Percentiles rank a stretch among this genome's conserved stretches.
These are phyloP conservation scores for Urtica urens DNA, from an alignment of 306 rosid genomes.

Conservation along the genomic window DNA sequence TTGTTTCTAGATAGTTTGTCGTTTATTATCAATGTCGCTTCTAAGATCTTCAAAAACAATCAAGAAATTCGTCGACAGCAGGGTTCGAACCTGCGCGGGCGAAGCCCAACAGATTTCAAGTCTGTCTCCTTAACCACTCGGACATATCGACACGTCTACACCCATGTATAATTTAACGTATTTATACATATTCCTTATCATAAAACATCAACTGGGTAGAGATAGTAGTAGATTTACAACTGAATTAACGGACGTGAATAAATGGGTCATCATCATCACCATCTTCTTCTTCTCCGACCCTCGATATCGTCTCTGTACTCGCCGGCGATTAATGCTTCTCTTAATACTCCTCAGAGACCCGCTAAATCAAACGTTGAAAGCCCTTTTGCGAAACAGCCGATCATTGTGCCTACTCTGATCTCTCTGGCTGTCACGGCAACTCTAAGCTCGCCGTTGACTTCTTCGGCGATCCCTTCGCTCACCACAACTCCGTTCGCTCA, in stretches of 20 bases:
- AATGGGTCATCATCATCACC: conserved; percentile 17
- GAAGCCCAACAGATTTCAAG: conserved; percentile 54
- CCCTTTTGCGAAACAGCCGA: conserved; percentile 17
- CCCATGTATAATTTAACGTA: no score
- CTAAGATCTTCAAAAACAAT: background rate
- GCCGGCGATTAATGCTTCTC: conserved; percentile 11
- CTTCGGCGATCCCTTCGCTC: conserved; percentile 72
- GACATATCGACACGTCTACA: conserved; percentile 31
- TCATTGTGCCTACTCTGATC: conserved; percentile 37
- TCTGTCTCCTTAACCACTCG: conserved; percentile 59
- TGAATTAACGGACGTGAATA: conserved; percentile 29
- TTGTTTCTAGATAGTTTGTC: background rate
- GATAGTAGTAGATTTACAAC: conserved; percentile 1
- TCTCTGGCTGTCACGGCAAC: conserved; percentile 53
- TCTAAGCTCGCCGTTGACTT: conserved; percentile 52
- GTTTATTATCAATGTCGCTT: background rate
- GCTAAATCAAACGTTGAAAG: conserved; percentile 16
- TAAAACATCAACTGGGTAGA: no score
- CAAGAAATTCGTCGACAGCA: conserved; percentile 26
- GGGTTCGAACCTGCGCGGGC: conserved; percentile 63
- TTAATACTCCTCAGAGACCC: conserved; percentile 16
- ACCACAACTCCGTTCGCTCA: conserved; percentile 91
- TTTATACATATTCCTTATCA: no score
- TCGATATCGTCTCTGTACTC: conserved; percentile 9
- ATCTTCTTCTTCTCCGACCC: conserved; percentile 27